Evolutionary conservation across 768 basidiomycete genomes (phyloP), one percentile per base, ranked within the genome.

Genomic region (Boletus pseudo-olivaceus): DNA sequence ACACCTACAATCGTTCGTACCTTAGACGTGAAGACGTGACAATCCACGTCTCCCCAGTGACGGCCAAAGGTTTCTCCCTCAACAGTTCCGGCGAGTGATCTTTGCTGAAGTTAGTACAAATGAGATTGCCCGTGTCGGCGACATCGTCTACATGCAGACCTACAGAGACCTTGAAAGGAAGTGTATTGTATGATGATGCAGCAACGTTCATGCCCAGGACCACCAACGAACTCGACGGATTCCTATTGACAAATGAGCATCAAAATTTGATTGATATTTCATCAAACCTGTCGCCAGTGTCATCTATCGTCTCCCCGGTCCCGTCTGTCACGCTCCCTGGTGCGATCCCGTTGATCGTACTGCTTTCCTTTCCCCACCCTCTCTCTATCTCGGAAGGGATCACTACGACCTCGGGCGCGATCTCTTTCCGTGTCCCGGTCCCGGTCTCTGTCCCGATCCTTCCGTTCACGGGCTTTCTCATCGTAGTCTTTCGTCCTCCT

Each of bases 351-450:
- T 27, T 47, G 37, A 33, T 51, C 30, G 15, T 57, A 52, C 20
- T 34, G 38, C 14, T 33, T 55, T 17, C 34, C 56, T 6, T 29
- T 54, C 12, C 42, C 41, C 4, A 51, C 48, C 46, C 53, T 46
- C 19, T 48, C 49, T 50, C 57, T 62, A 35, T 75, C 71, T 48
- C 67, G 67, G 37, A 70, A 72, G n/a, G 55, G 38, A 42, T n/a
- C n/a, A 11, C 49, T 29, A 43, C 61, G 64, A 37, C 72, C 71
- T 43, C 72, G 62, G 30, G 68, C 59, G 38, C 72, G 69, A 30
- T 67, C 65, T 27, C 65, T 59, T 6, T 66, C 65, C 17, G 52
- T 53, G 15, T 65, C 68, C 26, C 62, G 49, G 27, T 70, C 64
- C 5, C 59, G 48, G 46, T 66, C 69, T n/a, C 37, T 53, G n/a